Base-by-base conservation (phyloP, 495 filamentous ascomycete species). In the Aeminium ludgeri region DNA sequence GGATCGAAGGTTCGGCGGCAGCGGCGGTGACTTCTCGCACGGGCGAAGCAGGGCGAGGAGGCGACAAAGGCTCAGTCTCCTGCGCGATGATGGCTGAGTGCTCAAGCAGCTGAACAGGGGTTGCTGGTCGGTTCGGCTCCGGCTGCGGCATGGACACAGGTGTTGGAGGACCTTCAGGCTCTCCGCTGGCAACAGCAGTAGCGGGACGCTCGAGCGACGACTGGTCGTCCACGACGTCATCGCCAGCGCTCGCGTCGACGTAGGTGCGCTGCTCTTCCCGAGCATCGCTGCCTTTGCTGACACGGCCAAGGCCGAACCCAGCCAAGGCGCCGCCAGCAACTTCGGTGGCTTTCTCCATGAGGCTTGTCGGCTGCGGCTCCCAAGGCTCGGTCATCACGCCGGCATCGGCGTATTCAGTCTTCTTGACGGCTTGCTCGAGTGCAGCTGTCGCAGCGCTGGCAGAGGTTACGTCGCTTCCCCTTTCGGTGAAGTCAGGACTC, bases 311-410 rank as follows among this genome's bases (percentile, higher is more conserved):
- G 2, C 52, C 54, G 18, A 56, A 44, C 30, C 52, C 48, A 38
- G 51, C 48, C 18, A 55, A 44, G 10, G 42, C 52, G 33, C 40
- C 54, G 10, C 43, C 46, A 16, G 44, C 48, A 11, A 50, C 7
- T 25, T 51, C 48, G 11, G 19, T 35, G 16, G 48, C 44, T 2
- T 30, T 28, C 4, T 45, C 47, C 1, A 28, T 15, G 17, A 42
- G 11, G 7, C 25, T 25, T 15, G 36, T 40, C 12, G 30, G 38
- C 36, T 53, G 64, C 50, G 43, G 71, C 52, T 43, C 37, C 59
- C 46, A 78, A 13, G 80, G 71, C 16, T 94, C 89, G 2, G 89
- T 97, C 85, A 94, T 93, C 54, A 81, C 76, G 34, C 76, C 77
- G 41, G 68, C 73, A 58, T 93, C 85, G 20, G 87, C 70, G 40